These are phyloP conservation scores for Mycena crocata DNA, from an alignment of 768 basidiomycete species.

Conservation along the genomic window DNA sequence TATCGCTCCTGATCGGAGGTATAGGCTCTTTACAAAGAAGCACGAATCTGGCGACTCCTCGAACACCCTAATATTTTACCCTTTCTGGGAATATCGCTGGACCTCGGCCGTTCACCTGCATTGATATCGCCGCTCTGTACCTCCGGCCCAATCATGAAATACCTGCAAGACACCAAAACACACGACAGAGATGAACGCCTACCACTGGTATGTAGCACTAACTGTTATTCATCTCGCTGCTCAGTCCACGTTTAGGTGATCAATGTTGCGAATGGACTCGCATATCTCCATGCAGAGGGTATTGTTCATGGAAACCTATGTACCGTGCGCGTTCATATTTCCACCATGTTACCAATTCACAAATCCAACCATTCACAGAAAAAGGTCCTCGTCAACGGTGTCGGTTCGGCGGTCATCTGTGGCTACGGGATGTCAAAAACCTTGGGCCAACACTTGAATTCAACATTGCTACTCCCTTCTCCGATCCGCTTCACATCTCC, in stretches of 20 bases:
- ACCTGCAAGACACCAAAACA: conserved; percentile 1
- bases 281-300: conserved; percentile 29
- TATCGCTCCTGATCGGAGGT: neutral
- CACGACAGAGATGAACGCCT: neutral
- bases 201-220: too few species aligned
- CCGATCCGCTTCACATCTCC: conserved; percentile 23
- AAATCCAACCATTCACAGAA: conserved; percentile 16
- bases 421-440: conserved; percentile 23
- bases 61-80: conserved; percentile 23
- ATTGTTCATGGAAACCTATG: conserved; percentile 32
- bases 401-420: conserved; percentile 13
- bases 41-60: conserved; percentile 10
- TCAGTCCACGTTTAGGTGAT: too few species aligned
- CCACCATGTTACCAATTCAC: neutral
- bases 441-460: neutral
- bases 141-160: conserved; percentile 22
- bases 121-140: conserved; percentile 26
- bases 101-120: conserved; percentile 28
- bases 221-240: too few species aligned
- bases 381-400: conserved; percentile 21
- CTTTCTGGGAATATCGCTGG: conserved; percentile 26
- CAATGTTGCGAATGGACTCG: conserved; percentile 19
- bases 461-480: conserved; percentile 3
- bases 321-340: conserved; percentile 15
- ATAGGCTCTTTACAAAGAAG: conserved; percentile 4